Conservation (phyloP, 306 rosid genomes). For the Crataegus laevigata region DNA sequence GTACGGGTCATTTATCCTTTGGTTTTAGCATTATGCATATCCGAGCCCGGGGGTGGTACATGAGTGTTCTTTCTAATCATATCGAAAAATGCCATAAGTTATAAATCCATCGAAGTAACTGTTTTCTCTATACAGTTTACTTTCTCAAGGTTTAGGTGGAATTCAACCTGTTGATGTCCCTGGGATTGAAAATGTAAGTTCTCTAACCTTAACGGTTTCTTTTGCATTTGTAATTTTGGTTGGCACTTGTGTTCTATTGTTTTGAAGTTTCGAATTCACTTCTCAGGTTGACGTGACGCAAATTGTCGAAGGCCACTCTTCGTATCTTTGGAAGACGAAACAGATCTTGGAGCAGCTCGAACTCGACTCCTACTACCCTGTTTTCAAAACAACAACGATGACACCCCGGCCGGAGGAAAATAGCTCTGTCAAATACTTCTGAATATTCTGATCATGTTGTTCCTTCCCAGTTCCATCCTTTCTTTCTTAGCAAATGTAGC, state of each 20-base stretch:
- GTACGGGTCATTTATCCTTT: conserved; percentile 27
- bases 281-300: conserved; percentile 48
- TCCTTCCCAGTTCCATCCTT: too few relatives aligned
- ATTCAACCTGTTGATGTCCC: conserved; percentile 52
- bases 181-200: conserved; percentile 55
- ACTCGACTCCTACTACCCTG: conserved; percentile 37
- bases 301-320: conserved; percentile 50
- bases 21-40: not conserved
- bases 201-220: not conserved
- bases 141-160: conserved; percentile 60
- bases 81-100: not conserved
- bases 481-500: too few relatives aligned
- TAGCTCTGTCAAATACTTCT: not conserved
- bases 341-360: conserved; percentile 47
- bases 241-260: not conserved
- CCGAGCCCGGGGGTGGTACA: too few relatives aligned
- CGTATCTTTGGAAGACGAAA: conserved; percentile 40
- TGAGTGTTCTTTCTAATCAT: not conserved
- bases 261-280: not conserved
- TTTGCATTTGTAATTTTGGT: not conserved
- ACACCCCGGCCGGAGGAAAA: conserved; percentile 18
- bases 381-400: conserved; percentile 18
- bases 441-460: too few relatives aligned
- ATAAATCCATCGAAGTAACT: not conserved
- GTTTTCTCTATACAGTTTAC: conserved; percentile 37